These are phyloP conservation scores for Phytophthora pseudosyringae DNA, from an alignment of 352 stramenopile species.

Conservation along the genomic window DNA sequence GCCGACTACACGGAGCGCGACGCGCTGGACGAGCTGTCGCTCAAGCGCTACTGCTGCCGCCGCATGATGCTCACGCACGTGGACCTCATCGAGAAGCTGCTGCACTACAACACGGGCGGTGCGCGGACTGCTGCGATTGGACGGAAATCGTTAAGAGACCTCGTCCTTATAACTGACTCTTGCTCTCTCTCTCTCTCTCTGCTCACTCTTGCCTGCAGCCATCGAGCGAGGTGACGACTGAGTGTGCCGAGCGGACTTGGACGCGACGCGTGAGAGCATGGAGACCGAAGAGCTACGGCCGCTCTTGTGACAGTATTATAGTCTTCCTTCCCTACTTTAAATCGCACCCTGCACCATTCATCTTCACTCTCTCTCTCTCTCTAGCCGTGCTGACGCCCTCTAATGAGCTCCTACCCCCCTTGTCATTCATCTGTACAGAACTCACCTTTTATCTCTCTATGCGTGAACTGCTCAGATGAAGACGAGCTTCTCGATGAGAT, in stretches of 20 bases:
- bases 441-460: constrained; percentile 8
- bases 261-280: constrained; percentile 26
- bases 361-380: constrained; percentile 3
- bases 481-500: constrained; percentile 79
- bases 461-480: constrained; percentile 56
- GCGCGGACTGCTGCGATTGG: constrained; percentile 13
- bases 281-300: constrained; percentile 32
- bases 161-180: constrained; percentile 7
- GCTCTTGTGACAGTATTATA: constrained; percentile 50
- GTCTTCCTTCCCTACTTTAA: constrained; percentile 51
- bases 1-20: constrained; percentile 98
- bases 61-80: constrained; percentile 99
- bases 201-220: constrained; percentile 41
- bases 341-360: constrained; percentile 33
- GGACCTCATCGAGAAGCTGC: constrained; percentile 99
- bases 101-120: constrained; percentile 99
- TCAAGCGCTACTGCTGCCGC: constrained; percentile 99
- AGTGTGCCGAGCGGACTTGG: constrained; percentile 5
- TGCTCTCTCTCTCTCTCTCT: background rate
- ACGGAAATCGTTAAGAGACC: background rate
- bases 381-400: background rate
- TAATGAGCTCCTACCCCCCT: background rate
- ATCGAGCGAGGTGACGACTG: constrained; percentile 86
- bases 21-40: constrained; percentile 97
- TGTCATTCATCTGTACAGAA: background rate